Base-by-base conservation (phyloP, 2,329 filamentous ascomycete genomes). In the Phyllachora maydis region DNA sequence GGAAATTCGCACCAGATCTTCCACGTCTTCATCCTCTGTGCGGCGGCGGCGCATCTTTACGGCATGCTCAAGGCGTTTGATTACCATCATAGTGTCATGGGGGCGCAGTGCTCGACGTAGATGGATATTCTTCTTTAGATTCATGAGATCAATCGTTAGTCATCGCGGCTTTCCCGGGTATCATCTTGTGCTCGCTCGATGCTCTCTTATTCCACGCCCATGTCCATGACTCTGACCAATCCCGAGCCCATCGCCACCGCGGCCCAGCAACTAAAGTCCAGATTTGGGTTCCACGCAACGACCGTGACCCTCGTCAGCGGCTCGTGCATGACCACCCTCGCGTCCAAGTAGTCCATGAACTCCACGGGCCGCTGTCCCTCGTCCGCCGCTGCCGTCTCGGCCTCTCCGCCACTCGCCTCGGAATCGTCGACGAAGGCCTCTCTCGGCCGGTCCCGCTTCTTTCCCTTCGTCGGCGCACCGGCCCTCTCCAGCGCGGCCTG, bases 1-100 rank as follows among this genome's bases (percentile, higher is more conserved):
- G 85, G 88, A 18, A 82, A 72, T 42, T 92, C 81, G 11, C 88
- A 98, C 47, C 88, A 98, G 50, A 75, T 98, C 32, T 98, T 98
- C 46, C 88, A 98, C 51, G 54, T 91, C 18, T 61, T 88, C 32
- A 83, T 98, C 14, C 56, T 95, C 10, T 46, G 82, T 30, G 88
- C 88, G 1, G 85, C 81, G 0, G 61, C 65, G 2, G 65, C 74
- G 13, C 88, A 98, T 53, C 54, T 95, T 29, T 70, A 69, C 24
- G 83, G 78, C 23, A 60, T 95, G 49, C 43, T 77, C 15, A 74
- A 68, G 46, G 83, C 83, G 4, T 92, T 93, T 49, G 78, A 92
- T 47, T 73, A 77, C 41, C 70, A 79, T 39, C 82, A 92, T 46
- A 63, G 57, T 26, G 47, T 57, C 18, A 49, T 58, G 42, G 62